Evolutionary conservation across 768 basidiomycete species (phyloP).

Genomic region (Cyclocybe cylindracea): DNA sequence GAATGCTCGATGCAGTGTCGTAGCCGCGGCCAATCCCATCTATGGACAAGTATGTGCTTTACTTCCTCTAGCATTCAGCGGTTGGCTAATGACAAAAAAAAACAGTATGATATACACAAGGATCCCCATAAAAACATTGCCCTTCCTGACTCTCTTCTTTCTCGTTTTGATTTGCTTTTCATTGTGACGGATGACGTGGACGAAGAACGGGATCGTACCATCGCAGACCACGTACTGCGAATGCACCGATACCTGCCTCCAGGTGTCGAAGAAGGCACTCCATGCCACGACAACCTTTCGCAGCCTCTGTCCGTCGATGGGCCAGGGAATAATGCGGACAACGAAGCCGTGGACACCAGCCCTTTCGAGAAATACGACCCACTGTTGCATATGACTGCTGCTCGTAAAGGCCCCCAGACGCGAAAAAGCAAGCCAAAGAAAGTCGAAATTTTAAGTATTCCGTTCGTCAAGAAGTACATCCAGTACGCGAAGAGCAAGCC

Average conservation of each 20-base stretch:
- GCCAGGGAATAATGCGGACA: constrained; percentile 54
- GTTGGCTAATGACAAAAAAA: constrained; percentile 11
- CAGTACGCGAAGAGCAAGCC: constrained; percentile 94
- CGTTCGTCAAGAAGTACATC: constrained; percentile 98
- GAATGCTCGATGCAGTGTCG: constrained; percentile 96
- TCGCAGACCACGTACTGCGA: constrained; percentile 96
- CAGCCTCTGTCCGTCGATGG: constrained; percentile 90
- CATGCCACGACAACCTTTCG: constrained; percentile 81
- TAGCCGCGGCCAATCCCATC: constrained; percentile 98
- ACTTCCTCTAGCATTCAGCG: constrained; percentile 4
- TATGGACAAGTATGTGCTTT: constrained; percentile 80
- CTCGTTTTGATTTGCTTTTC: constrained; percentile 98
- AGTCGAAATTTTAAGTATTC: constrained; percentile 86
- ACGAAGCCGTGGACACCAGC: constrained; percentile 65
- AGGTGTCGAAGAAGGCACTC: constrained; percentile 95
- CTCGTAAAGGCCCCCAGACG: constrained; percentile 48
- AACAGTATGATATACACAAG: constrained; percentile 97
- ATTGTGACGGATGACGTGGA: constrained; percentile 98
- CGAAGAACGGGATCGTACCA: constrained; percentile 88
- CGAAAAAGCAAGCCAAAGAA: constrained; percentile 61
- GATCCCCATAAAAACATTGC: constrained; percentile 99
- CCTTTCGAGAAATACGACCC: constrained; percentile 98
- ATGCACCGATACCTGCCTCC: constrained; percentile 97
- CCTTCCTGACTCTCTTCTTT: constrained; percentile 94
- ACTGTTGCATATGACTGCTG: constrained; percentile 84